Evolutionary conservation across 495 filamentous ascomycete genomes (phyloP).

Genomic region (Penicillium mononematosum): DNA sequence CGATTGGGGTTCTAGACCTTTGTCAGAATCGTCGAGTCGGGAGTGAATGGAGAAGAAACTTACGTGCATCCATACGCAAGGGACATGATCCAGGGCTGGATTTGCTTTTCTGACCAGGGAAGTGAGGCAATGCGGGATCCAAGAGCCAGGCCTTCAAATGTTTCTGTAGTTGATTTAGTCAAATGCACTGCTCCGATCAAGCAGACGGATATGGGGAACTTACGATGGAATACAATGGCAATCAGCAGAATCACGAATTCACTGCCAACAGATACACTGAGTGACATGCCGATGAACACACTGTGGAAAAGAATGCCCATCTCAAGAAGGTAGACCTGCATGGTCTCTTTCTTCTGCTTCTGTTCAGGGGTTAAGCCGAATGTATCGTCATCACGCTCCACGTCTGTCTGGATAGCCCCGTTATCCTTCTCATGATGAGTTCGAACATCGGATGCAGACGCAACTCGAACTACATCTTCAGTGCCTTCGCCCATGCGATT

Average conservation of each 20-base stretch:
- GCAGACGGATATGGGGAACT: neutral
- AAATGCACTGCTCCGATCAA: neutral
- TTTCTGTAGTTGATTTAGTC: conserved; percentile 34
- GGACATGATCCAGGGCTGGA: conserved; percentile 75
- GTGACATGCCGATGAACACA: conserved; percentile 79
- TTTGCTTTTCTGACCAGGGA: conserved; percentile 35
- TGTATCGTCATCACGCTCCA: conserved; percentile 21
- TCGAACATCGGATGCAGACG: conserved; percentile 25
- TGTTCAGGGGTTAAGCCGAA: conserved; percentile 19
- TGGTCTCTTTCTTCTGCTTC: conserved; percentile 34
- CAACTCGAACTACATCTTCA: conserved; percentile 28
- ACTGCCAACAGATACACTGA: conserved; percentile 67
- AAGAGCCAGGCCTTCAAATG: conserved; percentile 69
- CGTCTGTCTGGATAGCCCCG: conserved; percentile 18
- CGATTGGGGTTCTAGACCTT: conserved; percentile 66
- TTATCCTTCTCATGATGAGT: conserved; percentile 16
- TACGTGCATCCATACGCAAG: conserved; percentile 67
- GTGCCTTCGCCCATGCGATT: conserved; percentile 30
- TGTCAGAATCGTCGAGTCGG: conserved; percentile 22
- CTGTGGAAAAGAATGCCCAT: conserved; percentile 80
- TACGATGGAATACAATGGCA: conserved; percentile 73
- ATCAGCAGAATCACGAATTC: conserved; percentile 70
- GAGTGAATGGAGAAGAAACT: neutral
- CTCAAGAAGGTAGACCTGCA: conserved; percentile 72
- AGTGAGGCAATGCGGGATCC: conserved; percentile 57